phyloP scores from a whole-genome alignment of 257 asterid genomes.

The Solanum virginianum region DNA sequence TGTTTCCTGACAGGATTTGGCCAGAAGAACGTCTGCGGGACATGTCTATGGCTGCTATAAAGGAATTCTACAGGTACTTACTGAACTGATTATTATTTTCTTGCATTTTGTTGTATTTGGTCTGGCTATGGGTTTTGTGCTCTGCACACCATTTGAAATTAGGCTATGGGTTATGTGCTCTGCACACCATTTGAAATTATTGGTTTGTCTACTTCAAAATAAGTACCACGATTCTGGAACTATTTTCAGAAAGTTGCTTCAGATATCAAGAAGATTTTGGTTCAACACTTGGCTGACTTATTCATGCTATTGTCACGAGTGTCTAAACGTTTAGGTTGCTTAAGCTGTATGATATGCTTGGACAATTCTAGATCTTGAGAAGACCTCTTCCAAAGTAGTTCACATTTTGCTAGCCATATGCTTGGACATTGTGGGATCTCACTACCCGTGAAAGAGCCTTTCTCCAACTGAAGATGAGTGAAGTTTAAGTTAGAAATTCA shows the following conservation, averaged over 20 bases:
- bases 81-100: neutral
- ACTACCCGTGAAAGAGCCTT: neutral
- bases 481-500: neutral
- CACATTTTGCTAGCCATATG: neutral
- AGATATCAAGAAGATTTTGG: neutral
- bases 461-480: neutral
- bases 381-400: neutral
- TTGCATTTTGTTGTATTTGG: neutral
- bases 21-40: slow-evolving; percentile 49
- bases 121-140: neutral
- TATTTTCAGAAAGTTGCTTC: neutral
- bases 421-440: neutral
- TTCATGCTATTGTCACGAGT: neutral
- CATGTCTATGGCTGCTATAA: slow-evolving; percentile 62
- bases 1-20: slow-evolving; percentile 36
- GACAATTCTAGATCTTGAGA: neutral
- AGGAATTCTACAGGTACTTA: slow-evolving; percentile 75
- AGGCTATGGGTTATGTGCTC: neutral
- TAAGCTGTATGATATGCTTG: neutral
- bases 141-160: neutral
- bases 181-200: neutral
- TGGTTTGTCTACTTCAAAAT: neutral
- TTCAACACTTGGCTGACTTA: neutral
- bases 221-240: neutral
- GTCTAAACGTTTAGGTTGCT: neutral